Base-by-base conservation (phyloP, 495 filamentous ascomycete genomes). In the Aspergillus wentii region DNA sequence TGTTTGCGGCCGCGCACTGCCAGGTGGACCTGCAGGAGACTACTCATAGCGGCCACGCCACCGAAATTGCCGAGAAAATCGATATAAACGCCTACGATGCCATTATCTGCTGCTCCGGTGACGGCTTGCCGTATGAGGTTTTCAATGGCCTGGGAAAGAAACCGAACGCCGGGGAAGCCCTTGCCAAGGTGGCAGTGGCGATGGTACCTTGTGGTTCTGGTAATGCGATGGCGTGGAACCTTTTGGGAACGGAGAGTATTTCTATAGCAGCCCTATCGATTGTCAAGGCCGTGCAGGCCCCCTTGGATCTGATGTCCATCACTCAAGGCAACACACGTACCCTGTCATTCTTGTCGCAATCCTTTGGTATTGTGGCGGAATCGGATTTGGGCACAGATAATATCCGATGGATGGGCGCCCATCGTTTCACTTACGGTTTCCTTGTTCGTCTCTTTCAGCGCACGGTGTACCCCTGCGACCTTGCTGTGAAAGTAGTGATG, bases 201-300 rank as follows among this genome's bases (percentile, higher is more conserved):
- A 79, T 94, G 51, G 70, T 98, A 7, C 92, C 92, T 7, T 92
- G 91, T 53, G 92, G 92, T 5, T 87, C 85, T 30, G 92, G 91
- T 3, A 98, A 98, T 56, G 91, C 88, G 17, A 83, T 97, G 86
- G 84, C 83, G 30, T 85, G 83, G 70, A 96, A 95, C 49, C 64
- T 94, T 22, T 85, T 84, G 35, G 92, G 91, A 2, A 92, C 87
- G 1, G 76, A 80, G 22, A 83, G 78, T 44, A 75, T 84, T 8
- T 84, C 79, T 35, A 53, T 88, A 33, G 86, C 88, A 3, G 84
- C 91, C 7, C 57, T 98, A 44, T 75, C 75, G 3, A 80, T 95
- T 13, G 73, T 96, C 40, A 98, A 98, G 57, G 89, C 87, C 5
- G 59, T 94, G 22, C 71, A 78, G 11, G 90, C 82, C 10, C 82